phyloP scores from a whole-genome alignment of 495 filamentous ascomycete species.

The Rostrohypoxylon terebratum region DNA sequence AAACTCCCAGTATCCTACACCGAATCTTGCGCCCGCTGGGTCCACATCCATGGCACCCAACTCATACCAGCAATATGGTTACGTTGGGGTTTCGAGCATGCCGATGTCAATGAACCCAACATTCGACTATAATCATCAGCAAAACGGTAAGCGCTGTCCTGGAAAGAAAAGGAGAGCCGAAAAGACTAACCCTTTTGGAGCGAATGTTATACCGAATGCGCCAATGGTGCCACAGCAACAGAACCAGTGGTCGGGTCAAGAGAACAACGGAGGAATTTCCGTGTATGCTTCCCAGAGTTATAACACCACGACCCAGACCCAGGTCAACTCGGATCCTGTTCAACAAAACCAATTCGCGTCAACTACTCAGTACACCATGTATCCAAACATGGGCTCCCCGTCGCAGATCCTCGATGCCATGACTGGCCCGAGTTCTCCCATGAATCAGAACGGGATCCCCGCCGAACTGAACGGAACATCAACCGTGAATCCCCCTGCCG shows the following conservation, averaged over 20 bases:
- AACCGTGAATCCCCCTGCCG: neutral
- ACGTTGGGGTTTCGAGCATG: neutral
- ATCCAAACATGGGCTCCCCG: neutral
- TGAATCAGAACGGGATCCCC: neutral
- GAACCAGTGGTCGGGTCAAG: neutral
- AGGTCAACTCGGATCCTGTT: neutral
- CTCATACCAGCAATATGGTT: neutral
- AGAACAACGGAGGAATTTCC: neutral
- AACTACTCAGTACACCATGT: neutral
- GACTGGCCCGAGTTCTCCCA: neutral
- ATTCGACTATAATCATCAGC: neutral
- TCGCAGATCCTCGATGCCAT: neutral
- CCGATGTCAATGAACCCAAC: neutral
- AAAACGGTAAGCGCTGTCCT: neutral
- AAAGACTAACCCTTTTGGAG: constrained; percentile 2
- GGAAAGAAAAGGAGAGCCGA: neutral
- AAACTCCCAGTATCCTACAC: neutral
- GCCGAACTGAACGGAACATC: neutral
- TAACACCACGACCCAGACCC: neutral
- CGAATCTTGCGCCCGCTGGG: constrained; percentile 32
- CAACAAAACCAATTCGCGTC: neutral
- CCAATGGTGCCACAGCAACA: neutral
- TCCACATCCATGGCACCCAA: constrained; percentile 21
- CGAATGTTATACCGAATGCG: no score
- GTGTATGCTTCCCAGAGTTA: neutral